Evolutionary conservation across 345 rosid species (phyloP).

Genomic region (Rhodamnia argentea): DNA sequence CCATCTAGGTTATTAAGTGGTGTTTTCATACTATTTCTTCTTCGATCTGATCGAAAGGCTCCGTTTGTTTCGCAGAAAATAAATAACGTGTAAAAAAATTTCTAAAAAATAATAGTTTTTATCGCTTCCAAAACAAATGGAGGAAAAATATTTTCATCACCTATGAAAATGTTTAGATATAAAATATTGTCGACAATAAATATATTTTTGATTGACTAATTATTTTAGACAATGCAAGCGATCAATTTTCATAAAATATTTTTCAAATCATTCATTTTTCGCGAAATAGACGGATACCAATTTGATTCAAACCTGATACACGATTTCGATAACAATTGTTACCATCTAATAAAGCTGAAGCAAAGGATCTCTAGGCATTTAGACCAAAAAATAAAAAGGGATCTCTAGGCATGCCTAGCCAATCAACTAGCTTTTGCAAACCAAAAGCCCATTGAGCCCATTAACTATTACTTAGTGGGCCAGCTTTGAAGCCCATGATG

Average conservation of each 20-base stretch:
- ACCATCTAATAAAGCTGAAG: not conserved
- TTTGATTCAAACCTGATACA: not conserved
- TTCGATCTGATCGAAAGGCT: no score
- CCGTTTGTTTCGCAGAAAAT: no score
- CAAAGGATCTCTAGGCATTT: not conserved
- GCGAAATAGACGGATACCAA: not conserved
- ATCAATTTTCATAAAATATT: no score
- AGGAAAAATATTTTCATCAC: no score
- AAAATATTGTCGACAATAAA: no score
- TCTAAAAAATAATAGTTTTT: no score
- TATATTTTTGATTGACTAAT: no score
- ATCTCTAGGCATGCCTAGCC: not conserved
- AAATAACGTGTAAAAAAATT: no score
- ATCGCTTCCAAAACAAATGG: no score
- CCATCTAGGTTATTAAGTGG: not conserved
- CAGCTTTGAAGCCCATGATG: not conserved
- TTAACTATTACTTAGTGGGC: not conserved
- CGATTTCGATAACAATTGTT: not conserved
- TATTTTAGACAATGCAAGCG: no score
- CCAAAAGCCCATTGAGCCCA: not conserved
- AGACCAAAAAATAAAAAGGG: not conserved
- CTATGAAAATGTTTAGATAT: no score
- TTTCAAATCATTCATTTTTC: no score
- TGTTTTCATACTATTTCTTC: not conserved
- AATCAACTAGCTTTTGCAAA: not conserved